Percentiles rank a stretch among this genome's conserved stretches.
These are phyloP conservation scores for Phytophthora litchii DNA, from an alignment of 352 stramenopile genomes.

Conservation along the genomic window DNA sequence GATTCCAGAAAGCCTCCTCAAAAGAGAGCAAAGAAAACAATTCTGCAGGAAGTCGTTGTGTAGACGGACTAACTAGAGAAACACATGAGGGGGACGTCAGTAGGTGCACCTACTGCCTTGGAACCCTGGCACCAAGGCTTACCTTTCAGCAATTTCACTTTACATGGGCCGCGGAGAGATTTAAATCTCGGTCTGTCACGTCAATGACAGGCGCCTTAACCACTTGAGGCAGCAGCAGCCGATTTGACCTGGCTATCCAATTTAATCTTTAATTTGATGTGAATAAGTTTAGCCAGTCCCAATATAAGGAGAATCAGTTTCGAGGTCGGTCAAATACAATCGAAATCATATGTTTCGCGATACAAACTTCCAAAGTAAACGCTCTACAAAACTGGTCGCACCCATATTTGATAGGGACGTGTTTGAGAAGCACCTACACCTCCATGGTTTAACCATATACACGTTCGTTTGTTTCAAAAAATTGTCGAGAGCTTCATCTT, in stretches of 20 bases:
- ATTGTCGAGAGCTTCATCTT: no score
- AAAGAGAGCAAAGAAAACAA: neutral
- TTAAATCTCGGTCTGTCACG: slow-evolving; percentile 3
- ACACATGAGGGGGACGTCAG: neutral
- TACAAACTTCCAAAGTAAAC: neutral
- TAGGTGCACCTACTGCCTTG: slow-evolving; percentile 7
- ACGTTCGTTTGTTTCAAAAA: no score
- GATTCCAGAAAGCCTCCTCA: neutral
- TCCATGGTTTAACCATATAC: no score
- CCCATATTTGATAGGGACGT: no score
- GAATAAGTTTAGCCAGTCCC: neutral
- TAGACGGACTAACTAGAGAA: neutral
- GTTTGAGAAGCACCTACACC: no score
- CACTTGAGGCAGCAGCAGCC: slow-evolving; percentile 2
- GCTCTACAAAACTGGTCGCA: neutral
- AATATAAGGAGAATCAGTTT: neutral
- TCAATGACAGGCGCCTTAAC: slow-evolving; percentile 11
- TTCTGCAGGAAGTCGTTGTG: neutral
- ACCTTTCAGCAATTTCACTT: slow-evolving; percentile 1
- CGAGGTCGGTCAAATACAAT: neutral
- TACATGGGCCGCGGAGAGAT: slow-evolving; percentile 1
- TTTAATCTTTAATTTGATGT: neutral
- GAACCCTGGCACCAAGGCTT: slow-evolving; percentile 1
- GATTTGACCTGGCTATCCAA: neutral
- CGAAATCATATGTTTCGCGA: slow-evolving; percentile 1